These are phyloP conservation scores for Massariosphaeria phaeospora DNA, from an alignment of 495 filamentous ascomycete genomes.

Conservation along the genomic window DNA sequence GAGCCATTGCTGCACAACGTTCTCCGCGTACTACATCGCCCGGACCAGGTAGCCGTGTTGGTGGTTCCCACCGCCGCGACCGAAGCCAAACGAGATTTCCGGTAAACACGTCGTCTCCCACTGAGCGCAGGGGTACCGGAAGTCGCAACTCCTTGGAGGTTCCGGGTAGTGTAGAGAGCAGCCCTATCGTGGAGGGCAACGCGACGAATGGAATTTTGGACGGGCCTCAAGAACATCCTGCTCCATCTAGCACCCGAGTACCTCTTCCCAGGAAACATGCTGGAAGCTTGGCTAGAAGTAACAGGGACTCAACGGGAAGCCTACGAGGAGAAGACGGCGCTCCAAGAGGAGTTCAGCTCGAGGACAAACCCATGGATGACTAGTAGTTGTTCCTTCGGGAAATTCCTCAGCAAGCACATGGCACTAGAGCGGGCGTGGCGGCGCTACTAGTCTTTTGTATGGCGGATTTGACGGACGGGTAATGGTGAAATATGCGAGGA, in stretches of 20 bases:
- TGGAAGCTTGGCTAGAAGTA: constrained; percentile 16
- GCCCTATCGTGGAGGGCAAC: constrained; percentile 24
- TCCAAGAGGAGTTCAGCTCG: constrained; percentile 65
- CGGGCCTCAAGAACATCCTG: constrained; percentile 7
- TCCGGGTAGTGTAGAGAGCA: constrained; percentile 34
- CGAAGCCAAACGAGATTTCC: constrained; percentile 82
- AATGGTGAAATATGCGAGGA: constrained; percentile 6
- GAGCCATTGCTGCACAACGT: constrained; percentile 64
- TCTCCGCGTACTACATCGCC: constrained; percentile 29
- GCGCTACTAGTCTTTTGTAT: neutral
- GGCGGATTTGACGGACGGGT: neutral
- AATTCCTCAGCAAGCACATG: too few species aligned
- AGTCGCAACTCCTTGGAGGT: constrained; percentile 59
- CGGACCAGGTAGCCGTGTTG: constrained; percentile 70
- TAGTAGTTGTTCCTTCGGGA: too few species aligned
- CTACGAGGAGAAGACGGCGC: constrained; percentile 34
- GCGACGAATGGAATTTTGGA: constrained; percentile 22
- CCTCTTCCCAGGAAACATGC: constrained; percentile 27
- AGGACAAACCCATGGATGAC: constrained; percentile 82
- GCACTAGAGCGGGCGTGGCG: neutral
- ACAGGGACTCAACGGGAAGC: constrained; percentile 43
- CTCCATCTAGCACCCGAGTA: constrained; percentile 36
- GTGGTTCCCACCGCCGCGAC: constrained; percentile 72
- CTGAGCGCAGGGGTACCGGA: constrained; percentile 47
- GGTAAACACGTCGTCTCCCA: constrained; percentile 55